phyloP scores from a whole-genome alignment of 768 basidiomycete species.

The Xerocomellus chrysenteron region DNA sequence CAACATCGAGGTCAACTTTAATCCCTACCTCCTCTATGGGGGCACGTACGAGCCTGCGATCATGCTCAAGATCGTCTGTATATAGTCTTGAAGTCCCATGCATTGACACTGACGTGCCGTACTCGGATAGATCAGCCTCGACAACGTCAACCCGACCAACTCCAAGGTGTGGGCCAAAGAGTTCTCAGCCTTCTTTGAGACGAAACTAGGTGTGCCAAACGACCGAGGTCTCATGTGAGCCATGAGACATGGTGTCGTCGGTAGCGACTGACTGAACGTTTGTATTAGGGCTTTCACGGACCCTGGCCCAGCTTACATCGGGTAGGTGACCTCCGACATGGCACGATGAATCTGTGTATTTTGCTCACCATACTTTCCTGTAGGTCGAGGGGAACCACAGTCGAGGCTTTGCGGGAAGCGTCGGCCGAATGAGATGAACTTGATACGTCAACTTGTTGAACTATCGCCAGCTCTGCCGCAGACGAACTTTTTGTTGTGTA shows the following conservation, averaged over 20 bases:
- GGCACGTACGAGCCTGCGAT: conserved; percentile 70
- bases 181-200: conserved; percentile 54
- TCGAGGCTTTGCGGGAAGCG: conserved; percentile 6
- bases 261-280: neutral
- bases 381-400: conserved; percentile 18
- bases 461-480: neutral
- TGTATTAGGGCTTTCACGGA: conserved; percentile 25
- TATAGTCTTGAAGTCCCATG: neutral
- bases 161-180: conserved; percentile 56
- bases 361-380: neutral
- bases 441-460: neutral
- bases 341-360: neutral
- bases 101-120: neutral
- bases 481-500: neutral
- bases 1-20: conserved; percentile 52
- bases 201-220: conserved; percentile 48
- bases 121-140: conserved; percentile 52
- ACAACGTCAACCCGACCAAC: conserved; percentile 45
- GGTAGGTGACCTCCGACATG: conserved; percentile 16
- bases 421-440: neutral
- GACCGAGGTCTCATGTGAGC: conserved; percentile 62
- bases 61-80: conserved; percentile 56
- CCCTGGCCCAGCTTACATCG: conserved; percentile 24
- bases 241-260: neutral
- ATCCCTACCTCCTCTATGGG: conserved; percentile 57